Evolutionary conservation across 2,329 filamentous ascomycete genomes (phyloP).

Genomic region (Mycosphaerella sp.): DNA sequence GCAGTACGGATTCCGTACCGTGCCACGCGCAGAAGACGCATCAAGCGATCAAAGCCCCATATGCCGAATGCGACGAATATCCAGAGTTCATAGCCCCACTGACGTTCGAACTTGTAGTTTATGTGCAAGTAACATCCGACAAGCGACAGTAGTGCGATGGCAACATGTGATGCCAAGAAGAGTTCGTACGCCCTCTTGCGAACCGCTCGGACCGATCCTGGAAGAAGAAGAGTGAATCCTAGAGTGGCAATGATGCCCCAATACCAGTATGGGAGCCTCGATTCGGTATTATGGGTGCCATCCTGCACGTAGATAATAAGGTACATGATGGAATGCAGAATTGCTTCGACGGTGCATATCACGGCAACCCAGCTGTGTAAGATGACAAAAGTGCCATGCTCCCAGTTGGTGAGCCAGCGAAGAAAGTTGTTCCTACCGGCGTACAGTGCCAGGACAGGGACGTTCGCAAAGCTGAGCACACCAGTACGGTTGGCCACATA

Average conservation of each 20-base stretch:
- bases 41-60: slow-evolving; percentile 45
- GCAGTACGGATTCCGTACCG: slow-evolving; percentile 38
- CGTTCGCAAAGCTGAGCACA: slow-evolving; percentile 37
- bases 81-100: slow-evolving; percentile 47
- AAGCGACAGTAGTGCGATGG: slow-evolving; percentile 39
- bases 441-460: slow-evolving; percentile 43
- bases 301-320: slow-evolving; percentile 34
- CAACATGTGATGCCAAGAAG: slow-evolving; percentile 43
- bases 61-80: slow-evolving; percentile 40
- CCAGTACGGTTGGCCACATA: slow-evolving; percentile 40
- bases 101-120: slow-evolving; percentile 31
- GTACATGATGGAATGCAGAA: slow-evolving; percentile 43
- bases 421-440: slow-evolving; percentile 46
- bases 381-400: slow-evolving; percentile 45
- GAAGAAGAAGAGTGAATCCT: slow-evolving; percentile 26
- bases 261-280: slow-evolving; percentile 23
- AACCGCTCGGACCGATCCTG: slow-evolving; percentile 35
- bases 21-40: slow-evolving; percentile 38
- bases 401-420: slow-evolving; percentile 47
- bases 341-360: slow-evolving; percentile 42
- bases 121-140: slow-evolving; percentile 44
- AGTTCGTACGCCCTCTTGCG: slow-evolving; percentile 40
- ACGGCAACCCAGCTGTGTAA: slow-evolving; percentile 48
- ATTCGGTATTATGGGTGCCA: slow-evolving; percentile 16
- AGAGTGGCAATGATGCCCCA: slow-evolving; percentile 21